Percentiles rank a stretch among this genome's conserved stretches.
Evolutionary conservation across 495 filamentous ascomycete genomes (phyloP).

Genomic region (Podospora conica): DNA sequence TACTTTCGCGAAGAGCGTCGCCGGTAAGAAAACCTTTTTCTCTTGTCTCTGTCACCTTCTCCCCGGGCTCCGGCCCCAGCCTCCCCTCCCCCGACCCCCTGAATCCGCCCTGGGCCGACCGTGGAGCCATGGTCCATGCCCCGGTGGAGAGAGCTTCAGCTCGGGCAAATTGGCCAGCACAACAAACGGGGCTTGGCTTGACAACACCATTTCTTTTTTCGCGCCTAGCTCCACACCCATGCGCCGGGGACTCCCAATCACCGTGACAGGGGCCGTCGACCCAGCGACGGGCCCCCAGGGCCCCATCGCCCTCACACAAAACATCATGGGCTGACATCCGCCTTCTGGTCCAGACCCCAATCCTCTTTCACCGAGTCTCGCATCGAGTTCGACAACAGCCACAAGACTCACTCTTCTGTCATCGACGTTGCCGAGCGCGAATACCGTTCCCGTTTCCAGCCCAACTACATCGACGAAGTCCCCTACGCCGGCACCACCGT

Average conservation of each 20-base stretch:
- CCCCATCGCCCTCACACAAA: conserved; percentile 2
- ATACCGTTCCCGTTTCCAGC: conserved; percentile 72
- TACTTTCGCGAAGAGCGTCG: conserved; percentile 49
- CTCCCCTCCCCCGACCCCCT: not conserved
- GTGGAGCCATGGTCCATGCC: not conserved
- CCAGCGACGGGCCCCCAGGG: conserved; percentile 22
- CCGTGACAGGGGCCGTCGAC: conserved; percentile 19
- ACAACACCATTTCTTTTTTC: conserved; percentile 11
- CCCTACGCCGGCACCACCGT: conserved; percentile 46
- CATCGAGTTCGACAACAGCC: conserved; percentile 50
- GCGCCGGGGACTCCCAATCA: conserved; percentile 7
- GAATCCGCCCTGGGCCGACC: not conserved
- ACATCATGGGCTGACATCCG: conserved; percentile 11
- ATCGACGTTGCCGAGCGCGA: conserved; percentile 82
- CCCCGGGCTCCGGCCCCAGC: not conserved
- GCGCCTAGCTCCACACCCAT: conserved; percentile 3
- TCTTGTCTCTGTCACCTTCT: not conserved
- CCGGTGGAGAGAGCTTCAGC: not conserved
- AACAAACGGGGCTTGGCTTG: not conserved
- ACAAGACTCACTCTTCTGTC: conserved; percentile 46
- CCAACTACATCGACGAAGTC: conserved; percentile 56
- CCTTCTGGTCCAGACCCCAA: conserved; percentile 43
- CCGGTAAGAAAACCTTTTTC: conserved; percentile 26
- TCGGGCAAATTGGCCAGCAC: conserved; percentile 8
- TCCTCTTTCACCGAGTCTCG: conserved; percentile 57